phyloP scores from a whole-genome alignment of 2,329 filamentous ascomycete genomes.

The Botrytis paeoniae region DNA sequence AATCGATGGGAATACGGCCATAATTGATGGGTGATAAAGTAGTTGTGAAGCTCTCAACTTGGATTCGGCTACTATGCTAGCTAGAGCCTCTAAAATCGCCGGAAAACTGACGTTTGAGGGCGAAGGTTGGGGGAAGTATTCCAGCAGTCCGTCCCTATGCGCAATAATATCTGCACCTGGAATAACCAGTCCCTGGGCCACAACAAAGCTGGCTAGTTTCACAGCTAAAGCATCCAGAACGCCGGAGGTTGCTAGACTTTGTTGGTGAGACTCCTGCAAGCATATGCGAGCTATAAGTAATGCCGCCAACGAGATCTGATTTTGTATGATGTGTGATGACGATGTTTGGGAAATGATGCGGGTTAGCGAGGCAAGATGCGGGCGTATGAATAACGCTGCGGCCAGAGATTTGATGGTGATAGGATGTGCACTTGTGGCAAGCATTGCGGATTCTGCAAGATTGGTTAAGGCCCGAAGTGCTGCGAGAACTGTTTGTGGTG shows the following conservation, averaged over 20 bases:
- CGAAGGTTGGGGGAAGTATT: slow-evolving; percentile 60
- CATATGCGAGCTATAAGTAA: slow-evolving; percentile 59
- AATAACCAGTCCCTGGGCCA: slow-evolving; percentile 65
- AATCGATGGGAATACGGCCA: slow-evolving; percentile 63
- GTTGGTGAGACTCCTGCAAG: slow-evolving; percentile 66
- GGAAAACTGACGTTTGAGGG: slow-evolving; percentile 58
- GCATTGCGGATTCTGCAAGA: slow-evolving; percentile 62
- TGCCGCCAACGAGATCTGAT: slow-evolving; percentile 60
- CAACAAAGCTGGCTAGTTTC: slow-evolving; percentile 68
- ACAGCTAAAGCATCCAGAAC: slow-evolving; percentile 76
- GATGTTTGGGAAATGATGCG: slow-evolving; percentile 62
- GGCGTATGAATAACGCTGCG: slow-evolving; percentile 60
- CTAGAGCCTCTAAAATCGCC: slow-evolving; percentile 72
- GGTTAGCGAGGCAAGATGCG: slow-evolving; percentile 60
- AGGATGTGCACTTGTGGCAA: slow-evolving; percentile 51
- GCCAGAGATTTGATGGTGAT: slow-evolving; percentile 53
- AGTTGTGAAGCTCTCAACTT: slow-evolving; percentile 72
- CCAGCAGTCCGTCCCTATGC: slow-evolving; percentile 52
- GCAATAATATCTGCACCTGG: slow-evolving; percentile 58
- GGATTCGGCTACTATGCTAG: slow-evolving; percentile 74
- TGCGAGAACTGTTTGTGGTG: slow-evolving; percentile 65
- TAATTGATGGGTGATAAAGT: slow-evolving; percentile 63
- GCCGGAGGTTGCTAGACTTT: slow-evolving; percentile 66
- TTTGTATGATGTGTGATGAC: slow-evolving; percentile 51
- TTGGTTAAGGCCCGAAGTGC: slow-evolving; percentile 72